Percentiles rank a stretch among this genome's conserved stretches.
These are phyloP conservation scores for Agaricus blazei DNA, from an alignment of 768 basidiomycete species.

Conservation along the genomic window DNA sequence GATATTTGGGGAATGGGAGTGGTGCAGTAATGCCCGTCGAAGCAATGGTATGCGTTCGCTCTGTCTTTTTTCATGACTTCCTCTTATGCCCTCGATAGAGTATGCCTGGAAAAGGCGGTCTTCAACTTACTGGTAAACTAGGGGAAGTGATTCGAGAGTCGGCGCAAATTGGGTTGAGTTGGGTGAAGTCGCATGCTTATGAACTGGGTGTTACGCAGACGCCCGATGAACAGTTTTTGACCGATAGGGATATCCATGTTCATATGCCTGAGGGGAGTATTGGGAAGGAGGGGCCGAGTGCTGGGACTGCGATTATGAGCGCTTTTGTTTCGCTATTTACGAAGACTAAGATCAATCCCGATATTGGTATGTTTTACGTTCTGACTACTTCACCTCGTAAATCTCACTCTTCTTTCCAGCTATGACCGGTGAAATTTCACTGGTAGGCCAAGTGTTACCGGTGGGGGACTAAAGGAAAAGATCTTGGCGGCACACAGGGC, in stretches of 20 bases:
- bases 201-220: slow-evolving; percentile 80
- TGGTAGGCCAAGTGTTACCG: slow-evolving; percentile 92
- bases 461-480: slow-evolving; percentile 97
- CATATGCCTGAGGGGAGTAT: slow-evolving; percentile 96
- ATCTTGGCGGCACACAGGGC: slow-evolving; percentile 96
- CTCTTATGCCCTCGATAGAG: slow-evolving; percentile 41
- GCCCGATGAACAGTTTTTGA: slow-evolving; percentile 71
- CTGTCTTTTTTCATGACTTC: background rate
- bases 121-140: slow-evolving; percentile 94
- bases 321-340: slow-evolving; percentile 93
- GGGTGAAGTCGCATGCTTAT: slow-evolving; percentile 88
- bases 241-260: slow-evolving; percentile 86
- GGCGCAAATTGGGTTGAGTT: slow-evolving; percentile 90
- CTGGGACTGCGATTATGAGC: slow-evolving; percentile 88
- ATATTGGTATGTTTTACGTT: slow-evolving; percentile 63
- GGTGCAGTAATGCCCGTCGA: slow-evolving; percentile 98
- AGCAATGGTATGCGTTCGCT: slow-evolving; percentile 77
- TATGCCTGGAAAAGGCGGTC: slow-evolving; percentile 92
- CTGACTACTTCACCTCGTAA: background rate
- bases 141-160: slow-evolving; percentile 97
- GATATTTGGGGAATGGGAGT: slow-evolving; percentile 93
- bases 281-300: slow-evolving; percentile 94
- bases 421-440: slow-evolving; percentile 97
- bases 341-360: slow-evolving; percentile 74
- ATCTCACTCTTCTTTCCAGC: slow-evolving; percentile 37